phyloP scores from a whole-genome alignment of 768 basidiomycete species.

The Termitomyces sp. region DNA sequence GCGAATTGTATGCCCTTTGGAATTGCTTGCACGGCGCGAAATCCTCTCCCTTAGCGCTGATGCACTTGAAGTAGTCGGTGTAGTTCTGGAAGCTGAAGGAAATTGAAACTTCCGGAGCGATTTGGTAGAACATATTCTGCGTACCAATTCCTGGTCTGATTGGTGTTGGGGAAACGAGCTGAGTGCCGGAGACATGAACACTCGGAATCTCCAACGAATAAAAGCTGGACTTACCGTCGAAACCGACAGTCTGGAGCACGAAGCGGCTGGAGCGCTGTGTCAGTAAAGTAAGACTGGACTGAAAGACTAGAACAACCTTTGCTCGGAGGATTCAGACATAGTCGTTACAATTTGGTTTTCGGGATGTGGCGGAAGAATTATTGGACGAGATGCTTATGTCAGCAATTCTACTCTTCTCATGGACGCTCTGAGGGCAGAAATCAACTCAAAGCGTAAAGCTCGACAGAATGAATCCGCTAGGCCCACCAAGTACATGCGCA shows the following conservation, averaged over 20 bases:
- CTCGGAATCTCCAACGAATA: constrained; percentile 1
- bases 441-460: constrained; percentile 83
- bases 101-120: constrained; percentile 2
- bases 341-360: constrained; percentile 30
- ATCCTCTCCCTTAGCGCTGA: constrained; percentile 96
- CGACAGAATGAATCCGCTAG: constrained; percentile 50
- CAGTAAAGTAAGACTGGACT: constrained; percentile 12
- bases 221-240: constrained; percentile 64
- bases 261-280: constrained; percentile 59
- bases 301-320: constrained; percentile 15
- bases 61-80: constrained; percentile 97
- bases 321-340: constrained; percentile 61
- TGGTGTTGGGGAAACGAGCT: constrained; percentile 89
- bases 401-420: constrained; percentile 35
- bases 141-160: constrained; percentile 95
- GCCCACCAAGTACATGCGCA: constrained; percentile 84
- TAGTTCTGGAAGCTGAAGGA: constrained; percentile 87
- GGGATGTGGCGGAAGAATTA: constrained; percentile 41
- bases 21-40: constrained; percentile 99
- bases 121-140: not conserved
- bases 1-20: constrained; percentile 91
- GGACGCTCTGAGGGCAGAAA: constrained; percentile 90
- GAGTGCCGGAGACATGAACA: constrained; percentile 16
- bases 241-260: constrained; percentile 91
- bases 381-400: constrained; percentile 32